Base-by-base conservation (phyloP, 2,329 filamentous ascomycete genomes). In the Cytospora piceicola region DNA sequence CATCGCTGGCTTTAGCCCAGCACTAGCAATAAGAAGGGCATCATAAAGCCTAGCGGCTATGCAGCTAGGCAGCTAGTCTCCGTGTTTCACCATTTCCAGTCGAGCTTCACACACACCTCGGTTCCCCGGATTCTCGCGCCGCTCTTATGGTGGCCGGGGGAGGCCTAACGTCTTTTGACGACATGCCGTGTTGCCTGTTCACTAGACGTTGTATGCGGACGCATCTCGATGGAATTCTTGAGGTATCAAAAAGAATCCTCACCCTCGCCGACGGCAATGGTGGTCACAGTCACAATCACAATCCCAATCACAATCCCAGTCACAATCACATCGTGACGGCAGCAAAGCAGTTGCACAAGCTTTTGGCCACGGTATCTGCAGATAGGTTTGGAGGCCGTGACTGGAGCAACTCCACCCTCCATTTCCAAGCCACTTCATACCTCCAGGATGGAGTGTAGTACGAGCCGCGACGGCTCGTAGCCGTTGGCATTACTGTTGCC, bases 391-490 rank as follows among this genome's bases (percentile, higher is more conserved):
- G 51, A 32, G n/a, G 22, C 29, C n/a, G 11, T 54, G 63, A 65
- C 39, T 65, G 63, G 63, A 58, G 24, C 32, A 53, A 39, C 46
- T 17, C 49, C 24, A 34, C 27, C 59, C 63, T 29, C 61, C 55
- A 42, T 51, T 6, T 9, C 22, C 59, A 53, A 53, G 32, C 52
- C 59, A 53, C 52, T 52, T 20, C 55, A 46, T 34, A 29, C 51
- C 32, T 53, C 30, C 27, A 53, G 27, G 9, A 20, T 22, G 59
- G 58, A 15, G 66, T 51, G 66, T 63, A 15, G 46, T 29, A 65
- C 56, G 29, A 57, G 58, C 58, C 58, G 63, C 55, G 42, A 55
- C 59, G 59, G 52, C 51, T 65, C 59, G 30, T 34, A 60, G 51
- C 55, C 54, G 53, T 34, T 39, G 22, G 8, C 46, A 20, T 7